phyloP scores from a whole-genome alignment of 164 flowering plant genomes.

The Hamamelis virginiana region DNA sequence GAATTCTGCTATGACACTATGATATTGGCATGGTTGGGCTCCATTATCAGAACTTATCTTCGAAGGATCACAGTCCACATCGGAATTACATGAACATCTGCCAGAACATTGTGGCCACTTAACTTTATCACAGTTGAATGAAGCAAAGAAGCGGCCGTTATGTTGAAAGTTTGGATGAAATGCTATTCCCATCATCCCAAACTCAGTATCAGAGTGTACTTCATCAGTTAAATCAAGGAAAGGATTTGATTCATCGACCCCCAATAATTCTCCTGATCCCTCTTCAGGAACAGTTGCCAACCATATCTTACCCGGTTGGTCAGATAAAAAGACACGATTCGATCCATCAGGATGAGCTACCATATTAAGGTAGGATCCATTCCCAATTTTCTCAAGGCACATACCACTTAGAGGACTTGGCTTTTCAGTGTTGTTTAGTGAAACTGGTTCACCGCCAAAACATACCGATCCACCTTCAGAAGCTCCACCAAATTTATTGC shows the following conservation, averaged over 20 bases:
- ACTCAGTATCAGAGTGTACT: slow-evolving; percentile 64
- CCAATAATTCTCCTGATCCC: slow-evolving; percentile 64
- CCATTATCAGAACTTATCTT: slow-evolving; percentile 56
- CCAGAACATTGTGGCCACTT: slow-evolving; percentile 72
- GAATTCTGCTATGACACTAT: slow-evolving; percentile 72
- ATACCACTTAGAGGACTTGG: slow-evolving; percentile 55
- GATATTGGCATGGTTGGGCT: slow-evolving; percentile 77
- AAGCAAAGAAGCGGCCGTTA: slow-evolving; percentile 84
- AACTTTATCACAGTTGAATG: slow-evolving; percentile 81
- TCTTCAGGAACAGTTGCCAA: slow-evolving; percentile 68
- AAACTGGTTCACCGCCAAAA: slow-evolving; percentile 65
- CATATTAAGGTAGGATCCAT: slow-evolving; percentile 79
- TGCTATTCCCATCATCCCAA: slow-evolving; percentile 87
- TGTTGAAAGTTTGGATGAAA: slow-evolving; percentile 76
- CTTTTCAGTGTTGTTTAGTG: slow-evolving; percentile 32
- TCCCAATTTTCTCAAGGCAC: slow-evolving; percentile 86
- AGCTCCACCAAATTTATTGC: slow-evolving; percentile 71
- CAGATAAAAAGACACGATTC: slow-evolving; percentile 71
- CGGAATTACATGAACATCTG: slow-evolving; percentile 88
- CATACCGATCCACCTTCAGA: slow-evolving; percentile 57
- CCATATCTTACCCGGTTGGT: slow-evolving; percentile 79
- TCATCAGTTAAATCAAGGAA: slow-evolving; percentile 80
- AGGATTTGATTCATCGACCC: slow-evolving; percentile 58
- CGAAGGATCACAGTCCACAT: slow-evolving; percentile 84
- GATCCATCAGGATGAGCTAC: slow-evolving; percentile 91